Evolutionary conservation across 495 filamentous ascomycete species (phyloP).

Genomic region (Elaphomyces granulatus): DNA sequence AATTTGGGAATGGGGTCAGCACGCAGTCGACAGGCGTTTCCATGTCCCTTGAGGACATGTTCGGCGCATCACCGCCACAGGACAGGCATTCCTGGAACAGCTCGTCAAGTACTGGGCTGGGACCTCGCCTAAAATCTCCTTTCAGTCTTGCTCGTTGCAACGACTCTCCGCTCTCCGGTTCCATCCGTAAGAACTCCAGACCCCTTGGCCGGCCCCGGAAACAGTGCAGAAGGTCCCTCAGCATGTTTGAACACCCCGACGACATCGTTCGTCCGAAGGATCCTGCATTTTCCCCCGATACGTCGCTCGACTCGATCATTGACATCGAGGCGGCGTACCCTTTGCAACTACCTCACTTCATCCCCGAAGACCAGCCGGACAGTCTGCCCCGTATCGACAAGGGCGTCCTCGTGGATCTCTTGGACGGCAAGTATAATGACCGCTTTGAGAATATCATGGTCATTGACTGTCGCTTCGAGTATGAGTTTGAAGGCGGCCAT

Average conservation of each 20-base stretch:
- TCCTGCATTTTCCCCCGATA: constrained; percentile 35
- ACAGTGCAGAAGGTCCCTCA: constrained; percentile 77
- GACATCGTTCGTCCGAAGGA: constrained; percentile 69
- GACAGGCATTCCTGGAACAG: constrained; percentile 34
- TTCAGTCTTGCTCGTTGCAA: constrained; percentile 43
- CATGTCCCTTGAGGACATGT: constrained; percentile 63
- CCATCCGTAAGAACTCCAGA: constrained; percentile 57
- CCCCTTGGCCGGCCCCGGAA: constrained; percentile 67
- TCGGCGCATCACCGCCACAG: constrained; percentile 55
- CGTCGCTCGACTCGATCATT: constrained; percentile 54
- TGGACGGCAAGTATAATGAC: constrained; percentile 69
- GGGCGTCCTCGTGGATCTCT: constrained; percentile 63
- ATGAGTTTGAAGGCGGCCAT: constrained; percentile 94
- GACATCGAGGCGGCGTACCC: constrained; percentile 59
- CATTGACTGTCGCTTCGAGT: constrained; percentile 96
- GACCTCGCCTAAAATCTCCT: constrained; percentile 46
- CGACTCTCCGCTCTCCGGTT: constrained; percentile 56
- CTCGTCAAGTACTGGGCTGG: constrained; percentile 25
- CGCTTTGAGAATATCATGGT: constrained; percentile 64
- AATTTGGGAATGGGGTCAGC: constrained; percentile 49
- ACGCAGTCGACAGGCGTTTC: constrained; percentile 40
- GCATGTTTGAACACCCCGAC: constrained; percentile 89
- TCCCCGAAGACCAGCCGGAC: constrained; percentile 65
- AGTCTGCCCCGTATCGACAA: constrained; percentile 75
- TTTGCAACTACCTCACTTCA: constrained; percentile 70